These are phyloP conservation scores for Trypanosoma avium DNA, from an alignment of 208 protist species.

Conservation along the genomic window DNA sequence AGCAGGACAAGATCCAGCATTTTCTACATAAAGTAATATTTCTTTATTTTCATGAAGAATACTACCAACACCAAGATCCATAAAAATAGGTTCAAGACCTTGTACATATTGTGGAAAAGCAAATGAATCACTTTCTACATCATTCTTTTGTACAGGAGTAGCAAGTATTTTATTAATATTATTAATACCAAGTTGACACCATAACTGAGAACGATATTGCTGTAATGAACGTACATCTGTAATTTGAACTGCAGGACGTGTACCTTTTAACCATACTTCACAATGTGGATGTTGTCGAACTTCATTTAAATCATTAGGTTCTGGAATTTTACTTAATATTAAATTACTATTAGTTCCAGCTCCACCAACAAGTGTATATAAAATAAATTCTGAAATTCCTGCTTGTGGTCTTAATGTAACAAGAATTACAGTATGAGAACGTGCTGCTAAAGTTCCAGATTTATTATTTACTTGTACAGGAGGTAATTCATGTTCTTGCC, in stretches of 20 bases:
- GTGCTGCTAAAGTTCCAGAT: conserved; percentile 64
- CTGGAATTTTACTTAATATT: conserved; percentile 30
- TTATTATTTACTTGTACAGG: conserved; percentile 51
- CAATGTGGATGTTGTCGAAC: conserved; percentile 71
- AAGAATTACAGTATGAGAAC: conserved; percentile 83
- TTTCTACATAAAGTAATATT: conserved; percentile 65
- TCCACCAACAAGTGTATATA: conserved; percentile 77
- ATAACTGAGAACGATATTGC: conserved; percentile 58
- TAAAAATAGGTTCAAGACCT: conserved; percentile 62
- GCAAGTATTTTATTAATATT: conserved; percentile 73
- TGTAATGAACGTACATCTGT: conserved; percentile 69
- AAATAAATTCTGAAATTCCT: conserved; percentile 69
- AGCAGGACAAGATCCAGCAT: conserved; percentile 69
- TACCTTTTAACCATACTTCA: conserved; percentile 49
- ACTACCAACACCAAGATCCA: conserved; percentile 77
- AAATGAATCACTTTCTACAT: conserved; percentile 51
- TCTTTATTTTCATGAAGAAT: conserved; percentile 28
- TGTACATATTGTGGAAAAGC: conserved; percentile 80
- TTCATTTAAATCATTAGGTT: conserved; percentile 42
- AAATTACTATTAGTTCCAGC: no score
- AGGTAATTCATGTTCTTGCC: conserved; percentile 23
- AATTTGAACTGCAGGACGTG: conserved; percentile 77
- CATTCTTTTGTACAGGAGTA: conserved; percentile 41
- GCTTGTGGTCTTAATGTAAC: conserved; percentile 53
- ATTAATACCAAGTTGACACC: conserved; percentile 78